Evolutionary conservation across 768 basidiomycete species (phyloP).

Genomic region (Tricholoma flavovirens): DNA sequence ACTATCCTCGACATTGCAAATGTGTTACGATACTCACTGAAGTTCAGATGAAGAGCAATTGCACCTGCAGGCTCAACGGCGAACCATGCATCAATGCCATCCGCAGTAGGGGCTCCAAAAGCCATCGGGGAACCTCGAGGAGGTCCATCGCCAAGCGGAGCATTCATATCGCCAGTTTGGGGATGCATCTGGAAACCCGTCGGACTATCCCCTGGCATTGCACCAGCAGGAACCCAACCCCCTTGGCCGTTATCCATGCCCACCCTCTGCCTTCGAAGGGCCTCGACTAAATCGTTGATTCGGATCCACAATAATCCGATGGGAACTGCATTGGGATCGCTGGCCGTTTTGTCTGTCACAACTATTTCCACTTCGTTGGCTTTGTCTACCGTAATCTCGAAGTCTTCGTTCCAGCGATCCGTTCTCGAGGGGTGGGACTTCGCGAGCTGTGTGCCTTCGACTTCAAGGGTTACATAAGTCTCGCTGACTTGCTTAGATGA

Average conservation of each 20-base stretch:
- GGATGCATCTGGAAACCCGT: slow-evolving; percentile 25
- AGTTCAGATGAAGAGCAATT: slow-evolving; percentile 80
- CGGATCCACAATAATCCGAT: slow-evolving; percentile 95
- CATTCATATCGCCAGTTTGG: slow-evolving; percentile 38
- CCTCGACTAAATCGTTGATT: slow-evolving; percentile 91
- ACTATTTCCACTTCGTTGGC: slow-evolving; percentile 98
- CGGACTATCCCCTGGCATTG: slow-evolving; percentile 64
- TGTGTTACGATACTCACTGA: slow-evolving; percentile 57
- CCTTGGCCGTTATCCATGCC: slow-evolving; percentile 80
- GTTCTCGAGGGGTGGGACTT: slow-evolving; percentile 89
- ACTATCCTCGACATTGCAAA: slow-evolving; percentile 3
- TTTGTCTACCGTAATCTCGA: slow-evolving; percentile 94
- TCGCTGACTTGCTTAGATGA: slow-evolving; percentile 77
- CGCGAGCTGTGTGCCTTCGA: slow-evolving; percentile 91
- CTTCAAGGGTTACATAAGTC: slow-evolving; percentile 89
- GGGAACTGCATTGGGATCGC: slow-evolving; percentile 75
- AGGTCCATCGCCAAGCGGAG: slow-evolving; percentile 40
- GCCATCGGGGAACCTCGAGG: slow-evolving; percentile 31
- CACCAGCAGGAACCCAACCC: slow-evolving; percentile 94
- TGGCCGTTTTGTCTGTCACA: slow-evolving; percentile 86
- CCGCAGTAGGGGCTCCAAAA: slow-evolving; percentile 36
- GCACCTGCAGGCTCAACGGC: slow-evolving; percentile 97
- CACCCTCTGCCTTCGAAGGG: slow-evolving; percentile 87
- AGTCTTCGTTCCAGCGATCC: slow-evolving; percentile 97
- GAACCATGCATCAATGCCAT: slow-evolving; percentile 97